These are phyloP conservation scores for Pinguiococcus pyrenoidosus DNA, from an alignment of 108 stramenopile genomes.

Conservation along the genomic window DNA sequence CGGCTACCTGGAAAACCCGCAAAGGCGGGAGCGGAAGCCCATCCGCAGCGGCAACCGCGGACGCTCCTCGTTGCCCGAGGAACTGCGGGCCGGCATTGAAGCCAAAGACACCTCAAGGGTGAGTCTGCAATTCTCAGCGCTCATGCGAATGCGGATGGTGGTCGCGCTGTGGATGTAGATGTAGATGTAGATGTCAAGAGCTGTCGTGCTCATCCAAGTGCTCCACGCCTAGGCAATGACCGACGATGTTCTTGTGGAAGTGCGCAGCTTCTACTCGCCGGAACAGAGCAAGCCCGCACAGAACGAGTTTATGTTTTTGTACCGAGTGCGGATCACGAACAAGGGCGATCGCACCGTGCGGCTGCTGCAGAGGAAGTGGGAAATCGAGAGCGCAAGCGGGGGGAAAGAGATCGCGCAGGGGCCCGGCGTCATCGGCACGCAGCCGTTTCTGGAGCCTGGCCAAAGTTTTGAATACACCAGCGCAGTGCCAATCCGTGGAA, in stretches of 20 bases:
- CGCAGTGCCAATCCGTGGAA: too few relatives aligned
- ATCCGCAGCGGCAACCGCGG: too few relatives aligned
- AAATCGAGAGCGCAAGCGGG: slow-evolving; percentile 64
- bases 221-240: slow-evolving; percentile 55
- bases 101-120: slow-evolving; percentile 12
- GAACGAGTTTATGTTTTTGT: slow-evolving; percentile 76
- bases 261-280: slow-evolving; percentile 66
- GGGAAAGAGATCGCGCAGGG: slow-evolving; percentile 77
- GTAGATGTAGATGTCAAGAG: neutral
- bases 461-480: slow-evolving; percentile 78
- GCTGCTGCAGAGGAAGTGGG: slow-evolving; percentile 68
- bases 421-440: slow-evolving; percentile 68
- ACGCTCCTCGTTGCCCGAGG: neutral
- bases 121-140: too few relatives aligned
- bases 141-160: slow-evolving; percentile 4
- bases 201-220: slow-evolving; percentile 24
- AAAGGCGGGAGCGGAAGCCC: too few relatives aligned
- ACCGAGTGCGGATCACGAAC: slow-evolving; percentile 85
- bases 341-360: slow-evolving; percentile 56
- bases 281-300: slow-evolving; percentile 61
- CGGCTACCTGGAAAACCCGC: neutral
- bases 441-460: slow-evolving; percentile 77
- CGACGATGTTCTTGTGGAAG: slow-evolving; percentile 57
- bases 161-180: neutral
- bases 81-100: neutral